Base-by-base conservation (phyloP, 1,284 basidiomycete genomes). In the Fistulinella cinereoalba region DNA sequence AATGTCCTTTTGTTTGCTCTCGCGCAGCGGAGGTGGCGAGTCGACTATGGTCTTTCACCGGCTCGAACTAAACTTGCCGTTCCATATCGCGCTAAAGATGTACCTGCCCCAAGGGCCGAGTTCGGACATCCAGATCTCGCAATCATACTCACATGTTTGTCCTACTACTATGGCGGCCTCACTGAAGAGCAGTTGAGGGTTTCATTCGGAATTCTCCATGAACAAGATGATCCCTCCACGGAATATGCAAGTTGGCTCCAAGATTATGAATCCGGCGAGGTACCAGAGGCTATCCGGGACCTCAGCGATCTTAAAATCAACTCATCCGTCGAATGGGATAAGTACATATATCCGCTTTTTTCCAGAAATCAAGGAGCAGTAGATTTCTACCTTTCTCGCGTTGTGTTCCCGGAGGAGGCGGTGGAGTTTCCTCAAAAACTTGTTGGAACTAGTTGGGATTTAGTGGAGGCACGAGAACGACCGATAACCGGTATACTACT, bases 111-210 rank as follows among this genome's bases (percentile, higher is more conserved):
- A 9, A 65, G 66, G 34, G 73, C 77, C 15, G 75, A 79, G 43
- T 80, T 79, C 44, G 75, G 75, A 1, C 77, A 80, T 54, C 76
- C 77, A 0, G 77, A 80, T 22, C 63, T 77, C 9, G 66, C 70
- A 0, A 60, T 79, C 37, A 39, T 64, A 9, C 62, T 80, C 24
- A 80, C 77, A 0, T 78, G 70, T 43, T 57, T 80, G 12, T 69
- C 67, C 1, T 79, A 80, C 46, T 79, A 79, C 40, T 77, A 79
- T 38, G 57, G 60, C 0, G 78, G 78, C 3, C 63, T 80, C 16
- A 63, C 60, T 0, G 49, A 62, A 4, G 44, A 56, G 2, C 71
- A 79, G 42, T 49, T 80, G 1, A 53, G 54, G 18, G 37, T 47
- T 2, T 67, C 65, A 34, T 76, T 80, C 27, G 54, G 69, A 5